Evolutionary conservation across 1,139 yeast species (phyloP).

Genomic region (Geotrichum citri-aurantii): DNA sequence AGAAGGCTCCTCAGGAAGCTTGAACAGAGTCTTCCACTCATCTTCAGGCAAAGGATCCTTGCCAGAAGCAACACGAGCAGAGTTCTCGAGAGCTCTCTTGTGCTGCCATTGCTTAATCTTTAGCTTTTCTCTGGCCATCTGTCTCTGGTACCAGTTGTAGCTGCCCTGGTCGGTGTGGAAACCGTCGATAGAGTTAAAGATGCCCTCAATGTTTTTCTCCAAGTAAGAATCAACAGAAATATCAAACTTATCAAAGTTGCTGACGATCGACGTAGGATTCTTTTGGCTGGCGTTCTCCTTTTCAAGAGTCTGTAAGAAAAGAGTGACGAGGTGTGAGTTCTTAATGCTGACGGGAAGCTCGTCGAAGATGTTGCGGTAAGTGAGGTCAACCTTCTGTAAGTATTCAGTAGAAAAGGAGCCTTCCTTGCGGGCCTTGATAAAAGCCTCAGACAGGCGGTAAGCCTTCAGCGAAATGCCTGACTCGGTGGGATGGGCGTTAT

Average conservation of each 20-base stretch:
- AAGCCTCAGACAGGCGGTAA: constrained; percentile 59
- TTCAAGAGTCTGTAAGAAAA: constrained; percentile 38
- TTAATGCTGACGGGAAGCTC: constrained; percentile 64
- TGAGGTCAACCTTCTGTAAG: constrained; percentile 54
- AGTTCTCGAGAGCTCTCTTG: constrained; percentile 63
- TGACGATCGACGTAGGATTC: constrained; percentile 18
- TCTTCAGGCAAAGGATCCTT: constrained; percentile 49
- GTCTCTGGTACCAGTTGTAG: constrained; percentile 74
- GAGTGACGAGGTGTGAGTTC: constrained; percentile 50
- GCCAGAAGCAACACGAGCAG: constrained; percentile 50
- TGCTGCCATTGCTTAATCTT: constrained; percentile 73
- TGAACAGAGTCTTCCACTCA: constrained; percentile 65
- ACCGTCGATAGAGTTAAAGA: constrained; percentile 70
- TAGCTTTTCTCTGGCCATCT: constrained; percentile 61
- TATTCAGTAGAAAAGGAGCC: constrained; percentile 60
- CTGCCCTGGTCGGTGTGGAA: constrained; percentile 77
- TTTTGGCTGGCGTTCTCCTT: constrained; percentile 14
- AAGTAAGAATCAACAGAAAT: constrained; percentile 40
- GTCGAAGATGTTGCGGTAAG: constrained; percentile 64
- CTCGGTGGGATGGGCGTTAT: constrained; percentile 62
- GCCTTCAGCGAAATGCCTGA: constrained; percentile 60
- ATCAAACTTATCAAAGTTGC: constrained; percentile 38
- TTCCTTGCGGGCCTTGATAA: constrained; percentile 47
- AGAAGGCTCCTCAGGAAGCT: constrained; percentile 70
- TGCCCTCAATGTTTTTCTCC: constrained; percentile 53